Percentiles rank a stretch among this genome's conserved stretches.
Conservation (phyloP, 176 grass and related monocot genomes). For the Hordeum marinum region DNA sequence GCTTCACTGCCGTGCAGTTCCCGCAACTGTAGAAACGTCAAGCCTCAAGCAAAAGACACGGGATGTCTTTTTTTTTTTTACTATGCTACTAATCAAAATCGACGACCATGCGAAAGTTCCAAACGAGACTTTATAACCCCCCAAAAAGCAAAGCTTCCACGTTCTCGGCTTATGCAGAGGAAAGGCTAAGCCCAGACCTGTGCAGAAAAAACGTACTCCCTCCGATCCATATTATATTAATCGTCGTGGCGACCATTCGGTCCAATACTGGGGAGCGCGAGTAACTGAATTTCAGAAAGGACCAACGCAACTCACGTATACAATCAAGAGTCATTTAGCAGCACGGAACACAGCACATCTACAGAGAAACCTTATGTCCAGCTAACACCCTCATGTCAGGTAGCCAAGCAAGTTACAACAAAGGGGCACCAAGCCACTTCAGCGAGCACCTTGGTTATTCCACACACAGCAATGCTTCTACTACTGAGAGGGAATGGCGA, state of each 20-base stretch:
- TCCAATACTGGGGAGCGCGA: not conserved
- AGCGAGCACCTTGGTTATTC: not conserved
- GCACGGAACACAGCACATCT: not conserved
- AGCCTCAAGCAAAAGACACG: too few relatives aligned
- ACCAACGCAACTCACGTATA: not conserved
- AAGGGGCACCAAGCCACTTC: not conserved
- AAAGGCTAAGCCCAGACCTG: not conserved
- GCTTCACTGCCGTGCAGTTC: constrained; percentile 8
- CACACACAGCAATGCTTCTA: not conserved
- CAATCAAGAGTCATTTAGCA: not conserved
- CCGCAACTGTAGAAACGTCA: not conserved
- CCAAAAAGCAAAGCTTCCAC: not conserved
- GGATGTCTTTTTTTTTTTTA: too few relatives aligned
- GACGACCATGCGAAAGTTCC: not conserved
- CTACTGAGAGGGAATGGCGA: not conserved
- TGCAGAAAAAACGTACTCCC: not conserved
- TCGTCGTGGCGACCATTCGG: too few relatives aligned
- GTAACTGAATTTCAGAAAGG: not conserved
- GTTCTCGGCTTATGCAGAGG: not conserved
- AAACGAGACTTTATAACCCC: not conserved
- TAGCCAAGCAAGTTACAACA: not conserved
- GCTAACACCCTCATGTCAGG: not conserved
- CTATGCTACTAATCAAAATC: too few relatives aligned
- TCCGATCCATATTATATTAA: too few relatives aligned
- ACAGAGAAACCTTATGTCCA: not conserved